Evolutionary conservation across 257 asterid species (phyloP), one percentile per base, ranked within the genome.

Genomic region (Solanum corneliomulleri): DNA sequence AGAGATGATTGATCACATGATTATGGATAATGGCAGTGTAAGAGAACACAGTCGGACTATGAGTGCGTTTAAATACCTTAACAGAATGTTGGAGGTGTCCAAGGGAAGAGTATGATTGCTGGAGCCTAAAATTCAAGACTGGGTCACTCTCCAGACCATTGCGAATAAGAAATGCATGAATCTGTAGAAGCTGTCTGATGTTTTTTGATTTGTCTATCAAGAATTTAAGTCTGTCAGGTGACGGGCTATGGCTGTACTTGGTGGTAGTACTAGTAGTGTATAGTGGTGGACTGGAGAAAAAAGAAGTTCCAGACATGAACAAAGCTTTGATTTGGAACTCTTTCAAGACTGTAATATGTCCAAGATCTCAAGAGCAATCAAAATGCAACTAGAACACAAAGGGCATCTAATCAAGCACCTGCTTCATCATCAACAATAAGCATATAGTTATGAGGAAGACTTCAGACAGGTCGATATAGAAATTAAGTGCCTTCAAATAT

Each of bases 1-100:
- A 89, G 74, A 90, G 90, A 47, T 62, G 49, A 66, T 49, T 77
- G 35, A 77, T 33, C 69, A 88, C 86, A 18, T 90, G 92, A 80
- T 77, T 75, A 58, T 90, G 92, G 49, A 90, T 90, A 39, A 90
- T 66, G 35, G 90, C 45, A 23, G 90, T 88, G 82, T 90, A 90
- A 62, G 71, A 86, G 86, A 82, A 90, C 66, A 90, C 90, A 78
- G 82, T 88, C 39, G 92, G 92, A 18, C 62, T 82, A 6, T 84
- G 88, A 87, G 80, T 29, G 3, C 18, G 41, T 7, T 77, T 86
- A 87, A 90, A 88, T 41, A 90, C 88, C 14, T 69, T 5, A 41
- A 83, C 52, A n/a, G 91, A 47, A 49, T 88, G 69, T 31, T 82
- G 42, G 64, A 89, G 91, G 74, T 86, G 76, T 56, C 52, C 82